These are phyloP conservation scores for Amaranthus hypochondriacus DNA, from an alignment of 148 eudicot genomes.

Conservation along the genomic window DNA sequence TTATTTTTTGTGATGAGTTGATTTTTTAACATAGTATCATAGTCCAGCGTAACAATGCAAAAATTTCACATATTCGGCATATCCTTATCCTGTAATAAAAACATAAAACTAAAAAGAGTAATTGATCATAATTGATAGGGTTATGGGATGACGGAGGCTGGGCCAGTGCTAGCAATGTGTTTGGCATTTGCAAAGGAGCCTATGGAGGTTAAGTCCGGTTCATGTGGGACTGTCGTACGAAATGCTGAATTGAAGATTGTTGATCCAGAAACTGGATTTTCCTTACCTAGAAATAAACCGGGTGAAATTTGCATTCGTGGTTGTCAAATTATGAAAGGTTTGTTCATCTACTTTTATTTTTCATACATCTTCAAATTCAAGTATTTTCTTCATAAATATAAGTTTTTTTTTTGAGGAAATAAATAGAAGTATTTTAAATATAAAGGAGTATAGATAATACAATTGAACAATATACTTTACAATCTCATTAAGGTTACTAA, in stretches of 20 bases:
- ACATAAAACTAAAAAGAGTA: no score
- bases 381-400: neutral
- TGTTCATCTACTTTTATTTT: neutral
- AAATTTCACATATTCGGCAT: no score
- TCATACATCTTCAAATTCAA: neutral
- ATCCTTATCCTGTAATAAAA: no score
- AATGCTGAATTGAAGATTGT: slow-evolving; percentile 78
- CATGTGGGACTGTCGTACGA: slow-evolving; percentile 84
- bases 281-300: slow-evolving; percentile 51
- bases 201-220: slow-evolving; percentile 63
- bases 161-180: slow-evolving; percentile 82
- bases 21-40: no score
- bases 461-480: no score
- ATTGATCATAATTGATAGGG: slow-evolving; percentile 36
- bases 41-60: no score
- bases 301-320: slow-evolving; percentile 95
- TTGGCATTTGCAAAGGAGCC: slow-evolving; percentile 81
- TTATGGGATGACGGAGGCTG: slow-evolving; percentile 95
- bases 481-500: no score
- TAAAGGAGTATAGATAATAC: no score
- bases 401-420: no score
- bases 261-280: slow-evolving; percentile 65
- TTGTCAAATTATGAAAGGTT: slow-evolving; percentile 79
- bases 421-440: no score
- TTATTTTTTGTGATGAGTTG: no score